Evolutionary conservation across 495 filamentous ascomycete genomes (phyloP).

Genomic region (Podospora conica): DNA sequence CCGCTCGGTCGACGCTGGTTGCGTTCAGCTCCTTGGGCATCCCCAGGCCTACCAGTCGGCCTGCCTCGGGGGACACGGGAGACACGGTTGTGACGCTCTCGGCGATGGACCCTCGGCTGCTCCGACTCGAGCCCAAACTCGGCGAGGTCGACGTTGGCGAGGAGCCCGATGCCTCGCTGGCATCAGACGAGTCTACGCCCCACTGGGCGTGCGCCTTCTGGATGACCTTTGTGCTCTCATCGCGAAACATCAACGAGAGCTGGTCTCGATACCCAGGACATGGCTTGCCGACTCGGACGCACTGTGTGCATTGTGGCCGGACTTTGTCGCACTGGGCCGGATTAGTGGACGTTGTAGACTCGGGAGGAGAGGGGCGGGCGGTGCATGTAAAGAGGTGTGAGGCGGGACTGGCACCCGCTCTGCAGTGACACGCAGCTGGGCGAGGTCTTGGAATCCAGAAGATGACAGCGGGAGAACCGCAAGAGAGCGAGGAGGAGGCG

Average conservation of each 20-base stretch:
- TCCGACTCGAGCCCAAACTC: slow-evolving; percentile 5
- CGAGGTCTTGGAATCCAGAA: background rate
- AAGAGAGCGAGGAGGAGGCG: no score
- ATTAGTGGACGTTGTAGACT: slow-evolving; percentile 5
- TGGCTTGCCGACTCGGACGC: slow-evolving; percentile 46
- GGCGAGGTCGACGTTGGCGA: slow-evolving; percentile 22
- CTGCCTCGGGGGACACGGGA: slow-evolving; percentile 5
- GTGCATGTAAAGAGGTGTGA: background rate
- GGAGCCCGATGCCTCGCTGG: slow-evolving; percentile 23
- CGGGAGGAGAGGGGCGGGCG: slow-evolving; percentile 20
- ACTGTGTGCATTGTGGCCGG: slow-evolving; percentile 61
- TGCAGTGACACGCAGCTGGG: background rate
- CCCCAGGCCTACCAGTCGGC: background rate
- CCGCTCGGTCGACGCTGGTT: slow-evolving; percentile 35
- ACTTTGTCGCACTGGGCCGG: slow-evolving; percentile 57
- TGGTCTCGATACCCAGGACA: slow-evolving; percentile 67
- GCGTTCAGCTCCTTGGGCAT: slow-evolving; percentile 18
- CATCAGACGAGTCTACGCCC: slow-evolving; percentile 26
- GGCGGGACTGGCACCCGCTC: background rate
- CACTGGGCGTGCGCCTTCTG: slow-evolving; percentile 55
- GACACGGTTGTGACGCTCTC: slow-evolving; percentile 5
- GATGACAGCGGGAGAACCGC: background rate
- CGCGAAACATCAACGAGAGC: slow-evolving; percentile 63
- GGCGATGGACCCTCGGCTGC: slow-evolving; percentile 5
- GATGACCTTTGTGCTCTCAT: slow-evolving; percentile 63